Percentiles rank a stretch among this genome's conserved stretches.
These are phyloP conservation scores for Austroboletus niveus DNA, from an alignment of 1,284 basidiomycete species.

Conservation along the genomic window DNA sequence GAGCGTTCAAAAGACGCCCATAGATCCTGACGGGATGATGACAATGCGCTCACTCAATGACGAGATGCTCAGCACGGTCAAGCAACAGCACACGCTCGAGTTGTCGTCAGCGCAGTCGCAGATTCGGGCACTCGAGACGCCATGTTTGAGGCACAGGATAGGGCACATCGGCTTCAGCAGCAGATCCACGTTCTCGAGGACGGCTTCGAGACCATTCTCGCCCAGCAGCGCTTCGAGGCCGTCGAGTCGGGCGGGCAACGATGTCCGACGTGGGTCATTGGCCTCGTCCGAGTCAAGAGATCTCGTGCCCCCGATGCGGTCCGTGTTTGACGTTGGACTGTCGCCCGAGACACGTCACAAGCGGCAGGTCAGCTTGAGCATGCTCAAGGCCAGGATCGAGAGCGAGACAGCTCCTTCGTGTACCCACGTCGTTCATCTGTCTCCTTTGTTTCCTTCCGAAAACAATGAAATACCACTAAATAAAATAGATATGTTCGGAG, in stretches of 20 bases:
- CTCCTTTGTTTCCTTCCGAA: too few relatives aligned
- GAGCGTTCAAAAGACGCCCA: conserved; percentile 32
- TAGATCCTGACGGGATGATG: conserved; percentile 23
- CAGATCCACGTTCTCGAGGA: conserved; percentile 64
- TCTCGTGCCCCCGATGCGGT: conserved; percentile 42
- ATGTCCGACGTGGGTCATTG: conserved; percentile 49
- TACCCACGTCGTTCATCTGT: too few relatives aligned
- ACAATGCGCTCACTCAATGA: conserved; percentile 51
- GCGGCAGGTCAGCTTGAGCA: conserved; percentile 79
- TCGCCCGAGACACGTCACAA: conserved; percentile 80
- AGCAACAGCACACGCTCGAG: conserved; percentile 75
- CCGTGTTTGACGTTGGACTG: conserved; percentile 63
- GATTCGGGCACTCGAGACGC: too few relatives aligned
- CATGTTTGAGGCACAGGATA: conserved; percentile 63
- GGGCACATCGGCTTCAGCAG: conserved; percentile 70
- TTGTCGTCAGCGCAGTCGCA: conserved; percentile 74
- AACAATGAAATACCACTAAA: too few relatives aligned
- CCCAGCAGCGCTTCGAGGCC: conserved; percentile 39
- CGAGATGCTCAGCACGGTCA: conserved; percentile 66
- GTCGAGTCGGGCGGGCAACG: conserved; percentile 48
- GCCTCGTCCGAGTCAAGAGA: conserved; percentile 38
- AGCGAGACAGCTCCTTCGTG: conserved; percentile 58
- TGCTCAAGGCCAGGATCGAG: conserved; percentile 88
- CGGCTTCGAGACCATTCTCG: conserved; percentile 41
- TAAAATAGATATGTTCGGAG: too few relatives aligned